A percentile compares a stretch with the other conserved stretches of the same genome.
Evolutionary conservation across 805 yeast species (phyloP).

Genomic region (Kluyveromyces aestuarii): DNA sequence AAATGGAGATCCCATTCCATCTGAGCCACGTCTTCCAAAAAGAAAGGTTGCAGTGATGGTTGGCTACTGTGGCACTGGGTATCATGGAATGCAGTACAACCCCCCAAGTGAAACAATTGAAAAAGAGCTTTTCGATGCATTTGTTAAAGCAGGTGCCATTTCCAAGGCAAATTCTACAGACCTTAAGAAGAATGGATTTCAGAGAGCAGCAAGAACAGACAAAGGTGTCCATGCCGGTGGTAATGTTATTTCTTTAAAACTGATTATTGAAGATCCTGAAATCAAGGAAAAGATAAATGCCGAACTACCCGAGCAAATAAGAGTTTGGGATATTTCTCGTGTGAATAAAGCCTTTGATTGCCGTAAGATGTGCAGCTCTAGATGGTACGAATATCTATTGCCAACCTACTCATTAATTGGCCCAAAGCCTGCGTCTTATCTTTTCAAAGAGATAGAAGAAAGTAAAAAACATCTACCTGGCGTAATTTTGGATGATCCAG

Average conservation of each 20-base stretch:
- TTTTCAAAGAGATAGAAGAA: slow-evolving; percentile 50
- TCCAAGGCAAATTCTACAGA: slow-evolving; percentile 82
- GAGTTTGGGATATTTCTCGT: slow-evolving; percentile 89
- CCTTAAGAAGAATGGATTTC: slow-evolving; percentile 77
- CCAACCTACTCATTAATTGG: slow-evolving; percentile 88
- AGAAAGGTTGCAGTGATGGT: slow-evolving; percentile 82
- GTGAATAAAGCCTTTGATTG: slow-evolving; percentile 90
- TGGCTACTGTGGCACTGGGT: slow-evolving; percentile 95
- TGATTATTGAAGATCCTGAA: slow-evolving; percentile 70
- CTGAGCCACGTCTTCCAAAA: slow-evolving; percentile 66
- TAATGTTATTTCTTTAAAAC: slow-evolving; percentile 73
- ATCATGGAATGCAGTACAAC: slow-evolving; percentile 92
- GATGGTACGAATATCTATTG: slow-evolving; percentile 86
- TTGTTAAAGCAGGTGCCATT: slow-evolving; percentile 80
- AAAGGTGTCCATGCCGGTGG: slow-evolving; percentile 99
- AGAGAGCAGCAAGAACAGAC: slow-evolving; percentile 84
- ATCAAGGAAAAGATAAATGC: slow-evolving; percentile 65
- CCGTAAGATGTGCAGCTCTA: slow-evolving; percentile 90
- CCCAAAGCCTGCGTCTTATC: slow-evolving; percentile 69
- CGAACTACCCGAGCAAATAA: slow-evolving; percentile 71
- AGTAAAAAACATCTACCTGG: slow-evolving; percentile 51
- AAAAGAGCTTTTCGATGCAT: slow-evolving; percentile 77
- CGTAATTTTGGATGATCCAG: slow-evolving; percentile 50
- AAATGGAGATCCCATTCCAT: slow-evolving; percentile 51
- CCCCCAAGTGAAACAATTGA: slow-evolving; percentile 87